A percentile compares a stretch with the other conserved stretches of the same genome.
phyloP scores from a whole-genome alignment of 345 rosid genomes.

The Hibiscus mutabilis region DNA sequence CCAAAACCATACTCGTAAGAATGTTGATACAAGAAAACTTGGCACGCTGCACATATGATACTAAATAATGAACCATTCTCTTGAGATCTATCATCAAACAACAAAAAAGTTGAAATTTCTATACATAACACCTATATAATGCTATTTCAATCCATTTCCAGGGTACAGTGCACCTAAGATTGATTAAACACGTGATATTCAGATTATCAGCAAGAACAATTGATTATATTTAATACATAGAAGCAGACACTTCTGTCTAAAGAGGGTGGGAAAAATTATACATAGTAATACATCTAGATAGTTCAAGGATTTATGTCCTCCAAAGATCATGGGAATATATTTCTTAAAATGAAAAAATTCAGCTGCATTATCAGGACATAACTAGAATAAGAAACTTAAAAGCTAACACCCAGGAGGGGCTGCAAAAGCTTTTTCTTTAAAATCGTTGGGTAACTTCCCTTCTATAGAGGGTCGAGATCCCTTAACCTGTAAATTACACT shows the following conservation, averaged over 20 bases:
- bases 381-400: neutral
- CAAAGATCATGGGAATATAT: neutral
- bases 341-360: neutral
- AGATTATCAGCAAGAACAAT: neutral
- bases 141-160: neutral
- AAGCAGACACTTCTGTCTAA: neutral
- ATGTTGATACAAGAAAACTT: neutral
- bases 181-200: neutral
- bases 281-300: neutral
- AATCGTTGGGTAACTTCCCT: neutral
- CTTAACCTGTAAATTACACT: neutral
- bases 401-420: neutral
- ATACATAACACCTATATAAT: neutral
- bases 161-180: neutral
- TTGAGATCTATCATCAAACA: neutral
- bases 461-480: neutral
- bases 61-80: neutral
- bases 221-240: too few species aligned
- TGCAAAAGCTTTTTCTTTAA: neutral
- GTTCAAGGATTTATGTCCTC: neutral
- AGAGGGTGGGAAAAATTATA: neutral
- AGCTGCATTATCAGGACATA: neutral
- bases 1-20: neutral
- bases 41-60: neutral
- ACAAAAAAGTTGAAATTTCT: neutral